A percentile compares a stretch with the other conserved stretches of the same genome.
Conservation (phyloP, 1,139 yeast genomes). For the Candida pseudoviswanathii region DNA sequence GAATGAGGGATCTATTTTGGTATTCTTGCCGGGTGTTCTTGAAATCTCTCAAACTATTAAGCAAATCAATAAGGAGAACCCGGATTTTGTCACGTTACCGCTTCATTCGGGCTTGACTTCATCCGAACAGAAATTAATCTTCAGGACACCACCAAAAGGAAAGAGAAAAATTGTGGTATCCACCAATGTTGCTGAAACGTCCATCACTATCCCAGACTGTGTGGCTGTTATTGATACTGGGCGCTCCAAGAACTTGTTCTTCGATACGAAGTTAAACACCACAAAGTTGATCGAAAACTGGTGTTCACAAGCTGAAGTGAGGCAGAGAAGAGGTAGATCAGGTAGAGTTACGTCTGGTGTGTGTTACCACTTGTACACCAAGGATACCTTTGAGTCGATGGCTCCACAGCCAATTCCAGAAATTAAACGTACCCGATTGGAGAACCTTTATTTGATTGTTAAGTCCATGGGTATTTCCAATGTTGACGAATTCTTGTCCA, state of each 20-base stretch:
- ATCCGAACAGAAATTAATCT: slow-evolving; percentile 78
- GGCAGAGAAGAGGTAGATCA: slow-evolving; percentile 96
- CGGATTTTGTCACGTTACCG: slow-evolving; percentile 58
- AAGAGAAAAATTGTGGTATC: slow-evolving; percentile 82
- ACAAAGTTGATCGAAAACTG: slow-evolving; percentile 77
- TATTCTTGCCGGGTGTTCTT: slow-evolving; percentile 89
- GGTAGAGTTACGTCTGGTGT: slow-evolving; percentile 88
- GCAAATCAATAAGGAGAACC: slow-evolving; percentile 24
- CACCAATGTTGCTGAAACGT: slow-evolving; percentile 87
- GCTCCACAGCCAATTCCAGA: slow-evolving; percentile 81
- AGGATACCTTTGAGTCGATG: slow-evolving; percentile 61
- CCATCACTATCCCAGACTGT: slow-evolving; percentile 91
- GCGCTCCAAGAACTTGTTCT: slow-evolving; percentile 74
- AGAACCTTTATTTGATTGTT: slow-evolving; percentile 78
- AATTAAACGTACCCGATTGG: slow-evolving; percentile 79
- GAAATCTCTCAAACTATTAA: slow-evolving; percentile 64
- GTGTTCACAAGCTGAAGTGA: slow-evolving; percentile 91
- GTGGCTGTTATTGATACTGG: slow-evolving; percentile 92
- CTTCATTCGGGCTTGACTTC: slow-evolving; percentile 86
- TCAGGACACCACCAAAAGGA: slow-evolving; percentile 52
- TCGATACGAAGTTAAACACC: slow-evolving; percentile 66
- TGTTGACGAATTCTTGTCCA: slow-evolving; percentile 66
- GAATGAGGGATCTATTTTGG: slow-evolving; percentile 72
- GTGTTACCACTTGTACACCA: slow-evolving; percentile 80
- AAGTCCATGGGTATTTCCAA: slow-evolving; percentile 84